phyloP scores from a whole-genome alignment of 345 rosid species.

The Populus tremula region DNA sequence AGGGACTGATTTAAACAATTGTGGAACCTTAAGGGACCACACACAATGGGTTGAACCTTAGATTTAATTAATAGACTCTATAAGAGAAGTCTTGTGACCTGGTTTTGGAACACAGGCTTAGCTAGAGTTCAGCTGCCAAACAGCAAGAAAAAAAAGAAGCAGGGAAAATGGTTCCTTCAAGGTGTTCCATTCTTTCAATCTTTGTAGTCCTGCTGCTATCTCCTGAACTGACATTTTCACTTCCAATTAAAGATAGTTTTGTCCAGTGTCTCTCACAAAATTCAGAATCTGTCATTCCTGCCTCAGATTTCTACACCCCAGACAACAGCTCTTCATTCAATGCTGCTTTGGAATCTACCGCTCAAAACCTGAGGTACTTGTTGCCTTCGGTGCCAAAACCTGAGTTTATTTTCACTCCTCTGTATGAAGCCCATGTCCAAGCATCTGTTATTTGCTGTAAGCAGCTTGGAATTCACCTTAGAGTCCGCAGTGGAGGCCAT shows the following conservation, averaged over 20 bases:
- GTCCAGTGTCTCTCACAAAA: conserved; percentile 20
- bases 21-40: too few relatives aligned
- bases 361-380: conserved; percentile 28
- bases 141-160: too few relatives aligned
- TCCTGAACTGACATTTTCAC: not conserved
- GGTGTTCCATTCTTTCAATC: conserved; percentile 8
- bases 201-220: conserved; percentile 19
- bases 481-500: conserved; percentile 29
- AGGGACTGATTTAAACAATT: too few relatives aligned
- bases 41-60: too few relatives aligned
- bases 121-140: too few relatives aligned
- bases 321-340: conserved; percentile 17
- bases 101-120: too few relatives aligned
- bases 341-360: conserved; percentile 17
- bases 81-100: too few relatives aligned
- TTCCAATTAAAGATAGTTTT: conserved; percentile 11
- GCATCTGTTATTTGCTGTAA: conserved; percentile 24
- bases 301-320: conserved; percentile 27
- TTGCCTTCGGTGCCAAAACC: conserved; percentile 27
- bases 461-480: conserved; percentile 15
- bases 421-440: conserved; percentile 27
- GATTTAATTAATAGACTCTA: too few relatives aligned
- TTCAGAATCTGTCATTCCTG: conserved; percentile 12
- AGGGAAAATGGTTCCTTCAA: conserved; percentile 26
- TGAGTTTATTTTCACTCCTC: conserved; percentile 27